Base-by-base conservation (phyloP, 805 yeast genomes). In the Lipomyces anomalus region DNA sequence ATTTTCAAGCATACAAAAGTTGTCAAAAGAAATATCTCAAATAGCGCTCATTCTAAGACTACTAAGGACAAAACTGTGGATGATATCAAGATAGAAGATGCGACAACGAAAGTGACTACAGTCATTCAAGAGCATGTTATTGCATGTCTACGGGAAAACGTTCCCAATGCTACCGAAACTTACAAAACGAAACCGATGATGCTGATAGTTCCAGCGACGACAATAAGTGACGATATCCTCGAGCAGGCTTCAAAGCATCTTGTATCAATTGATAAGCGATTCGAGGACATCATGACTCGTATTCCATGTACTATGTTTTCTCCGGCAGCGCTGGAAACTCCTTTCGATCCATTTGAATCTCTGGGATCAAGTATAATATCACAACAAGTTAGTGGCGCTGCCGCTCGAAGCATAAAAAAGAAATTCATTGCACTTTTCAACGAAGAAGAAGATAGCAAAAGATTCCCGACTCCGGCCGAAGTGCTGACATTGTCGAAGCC, bases 381-480 rank as follows among this genome's bases (percentile, higher is more conserved):
- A 0, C 92, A 84, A 61, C 92, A 84, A 60, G 76, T 84, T 7
- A 79, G 84, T 52, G 95, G 95, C 1, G 73, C 76, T 0, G 94
- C 96, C 1, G 95, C 96, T 0, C 62, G 58, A 6, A 72, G 88
- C 1, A 84, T 88, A 24, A 71, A 73, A 46, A 48, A 50, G 7
- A 73, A 75, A 53, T 73, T 84, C 44, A 58, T 59, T 17, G 57
- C 60, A 17, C 48, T 64, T 13, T 74, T 67, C 50, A 66, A 57
- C 13, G 66, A 55, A 29, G 3, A 40, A 43, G n/a, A 44, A 40
- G 13, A 53, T 42, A 23, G 45, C 30, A 3, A 45, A 45, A 9
- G 56, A 43, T 35, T 71, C 40, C 88, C 92, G 0, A 64, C 74
- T 0, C 82, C 90, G 0, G 58, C 63, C 24, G 65, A 66, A 29